Evolutionary conservation across 2,329 filamentous ascomycete genomes (phyloP), one percentile per base, ranked within the genome.

Genomic region (Trichophyton equinum): DNA sequence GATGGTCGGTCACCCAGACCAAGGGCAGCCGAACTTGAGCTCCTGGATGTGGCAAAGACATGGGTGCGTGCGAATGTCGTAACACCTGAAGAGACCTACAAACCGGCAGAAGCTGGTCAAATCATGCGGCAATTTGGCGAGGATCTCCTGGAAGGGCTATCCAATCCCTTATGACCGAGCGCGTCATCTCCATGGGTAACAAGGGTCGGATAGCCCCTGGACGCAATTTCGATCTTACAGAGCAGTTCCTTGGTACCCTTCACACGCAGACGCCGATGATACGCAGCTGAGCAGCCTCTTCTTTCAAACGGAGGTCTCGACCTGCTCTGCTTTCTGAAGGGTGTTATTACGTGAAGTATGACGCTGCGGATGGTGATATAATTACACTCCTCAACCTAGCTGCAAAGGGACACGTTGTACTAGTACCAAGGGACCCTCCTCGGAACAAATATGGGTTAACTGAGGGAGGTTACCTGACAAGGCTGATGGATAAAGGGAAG

Each of bases 61-160:
- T 80, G 75, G 76, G 72, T 78, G 53, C 74, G 78, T 11, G 75
- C 78, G 20, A 79, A 78, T 46, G 67, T 78, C 30, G 67, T 78
- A 38, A 77, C 77, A 0, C 69, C 73, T 1, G 72, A 77, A 55
- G 70, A 74, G 20, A 69, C 67, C 1, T 80, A 78, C 64, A 64
- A 73, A 42, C 65, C 75, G 0, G 61, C 60, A 3, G 67, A 73
- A n/a, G 76, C 77, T 60, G 62, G 67, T 20, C 40, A 72, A 65
- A 66, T 70, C 61, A 64, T 76, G 9, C 64, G 64, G 6, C 64
- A 61, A 2, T 68, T 76, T 55, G 68, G 70, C 11, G 71, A 74
- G 20, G 60, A 62, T 0, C 65, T 75, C 2, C 67, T 79, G 42
- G 70, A n/a, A 67, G 68, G 7, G 76, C 76, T 1, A 65, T 77